Conservation (phyloP, 2,329 filamentous ascomycete genomes). For the Tolypocladium cylindrosporum region DNA sequence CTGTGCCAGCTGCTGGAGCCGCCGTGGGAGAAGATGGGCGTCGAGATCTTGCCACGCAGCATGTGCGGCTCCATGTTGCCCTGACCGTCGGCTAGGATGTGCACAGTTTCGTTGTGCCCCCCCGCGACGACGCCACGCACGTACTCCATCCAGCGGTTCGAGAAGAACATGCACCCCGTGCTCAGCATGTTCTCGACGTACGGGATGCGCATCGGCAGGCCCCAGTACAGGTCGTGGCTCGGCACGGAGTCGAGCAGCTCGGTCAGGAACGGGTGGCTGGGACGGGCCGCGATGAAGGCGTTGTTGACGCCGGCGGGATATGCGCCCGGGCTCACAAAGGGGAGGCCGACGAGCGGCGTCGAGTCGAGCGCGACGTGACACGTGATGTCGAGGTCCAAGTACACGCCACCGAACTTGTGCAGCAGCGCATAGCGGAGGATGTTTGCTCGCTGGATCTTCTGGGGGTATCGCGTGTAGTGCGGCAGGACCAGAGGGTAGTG, state of each 20-base stretch:
- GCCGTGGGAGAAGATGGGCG: constrained; percentile 13
- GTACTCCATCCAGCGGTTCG: constrained; percentile 15
- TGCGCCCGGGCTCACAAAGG: constrained; percentile 11
- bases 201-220: constrained; percentile 13
- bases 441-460: constrained; percentile 14
- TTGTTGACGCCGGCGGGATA: constrained; percentile 14
- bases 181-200: constrained; percentile 17
- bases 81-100: neutral
- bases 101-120: neutral
- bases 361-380: constrained; percentile 9
- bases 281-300: constrained; percentile 10
- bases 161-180: constrained; percentile 16
- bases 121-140: constrained; percentile 6
- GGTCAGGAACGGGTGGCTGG: constrained; percentile 9
- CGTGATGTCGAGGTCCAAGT: constrained; percentile 14
- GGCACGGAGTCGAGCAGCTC: constrained; percentile 9
- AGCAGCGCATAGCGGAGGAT: constrained; percentile 12
- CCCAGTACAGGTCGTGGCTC: constrained; percentile 12
- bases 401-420: constrained; percentile 13
- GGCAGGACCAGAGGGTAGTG: constrained; percentile 11
- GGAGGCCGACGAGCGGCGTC: constrained; percentile 9
- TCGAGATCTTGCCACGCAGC: constrained; percentile 12
- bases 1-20: constrained; percentile 16
- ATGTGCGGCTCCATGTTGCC: constrained; percentile 6
- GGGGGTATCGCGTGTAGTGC: constrained; percentile 10